Base-by-base conservation (phyloP, 768 basidiomycete species). In the Coprinopsis sp. region DNA sequence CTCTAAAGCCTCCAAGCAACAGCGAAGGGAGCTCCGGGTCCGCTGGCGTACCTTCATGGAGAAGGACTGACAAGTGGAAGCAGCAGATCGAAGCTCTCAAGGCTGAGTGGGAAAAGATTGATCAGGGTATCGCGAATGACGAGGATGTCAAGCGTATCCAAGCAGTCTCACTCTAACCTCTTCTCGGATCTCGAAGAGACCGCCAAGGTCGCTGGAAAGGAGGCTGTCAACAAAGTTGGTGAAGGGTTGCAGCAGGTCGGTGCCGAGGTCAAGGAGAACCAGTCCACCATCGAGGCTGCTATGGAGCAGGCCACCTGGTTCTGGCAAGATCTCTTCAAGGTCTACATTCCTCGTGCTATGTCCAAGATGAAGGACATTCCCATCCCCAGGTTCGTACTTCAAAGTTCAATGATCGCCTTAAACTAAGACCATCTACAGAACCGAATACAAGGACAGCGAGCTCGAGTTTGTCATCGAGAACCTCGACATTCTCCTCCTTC, bases 241-340 rank as follows among this genome's bases (percentile, higher is more conserved):
- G n/a, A n/a, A n/a, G n/a, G n/a, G n/a, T n/a, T n/a, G n/a, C n/a
- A n/a, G n/a, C n/a, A n/a, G n/a, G 14, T 22, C 39, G 39, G 22
- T 41, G n/a, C 14, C 4, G 1, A 2, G 16, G 39, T 21, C 5
- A 57, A 64, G 28, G 58, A 71, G 50, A 63, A 72, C 6, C 52
- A 66, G 53, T 66, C 67, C 0, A 72, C 74, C 5, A 34, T 81
- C 34, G 73, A 81, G 56, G 72, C 72, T 8, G 72, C 76, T 3
- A 56, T 82, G 51, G 81, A 84, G 44, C 75, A 81, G 37, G 74
- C 77, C 4, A 74, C 81, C 1, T 88, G 86, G 86, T 78, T 87
- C 65, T 87, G 82, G 83, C 77, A 83, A 59, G 91, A 93, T 50
- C 50, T 91, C 6, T 82, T 88, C 69, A 86, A 83, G 54, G 84